Conservation (phyloP, 1,139 yeast genomes). For the Pichia terricola region DNA sequence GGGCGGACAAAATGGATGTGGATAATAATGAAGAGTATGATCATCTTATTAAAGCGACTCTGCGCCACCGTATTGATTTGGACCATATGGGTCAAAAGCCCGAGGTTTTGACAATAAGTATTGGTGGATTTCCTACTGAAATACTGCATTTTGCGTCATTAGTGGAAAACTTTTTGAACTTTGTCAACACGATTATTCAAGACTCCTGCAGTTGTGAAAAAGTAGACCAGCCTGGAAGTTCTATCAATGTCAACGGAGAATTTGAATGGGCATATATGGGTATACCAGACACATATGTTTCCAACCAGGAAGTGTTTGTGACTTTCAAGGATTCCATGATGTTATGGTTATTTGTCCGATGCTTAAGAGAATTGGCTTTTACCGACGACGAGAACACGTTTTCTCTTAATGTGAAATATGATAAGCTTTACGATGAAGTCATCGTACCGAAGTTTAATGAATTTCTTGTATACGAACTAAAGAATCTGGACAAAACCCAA, state of each 20-base stretch:
- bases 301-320: slow-evolving; percentile 15
- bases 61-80: no score
- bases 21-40: not conserved
- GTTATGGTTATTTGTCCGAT: slow-evolving; percentile 14
- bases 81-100: no score
- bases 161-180: slow-evolving; percentile 8
- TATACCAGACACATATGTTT: not conserved
- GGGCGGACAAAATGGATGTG: not conserved
- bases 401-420: not conserved
- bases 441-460: not conserved
- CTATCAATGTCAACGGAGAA: no score
- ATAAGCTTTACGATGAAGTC: not conserved
- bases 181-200: not conserved
- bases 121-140: not conserved
- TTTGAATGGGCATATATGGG: slow-evolving; percentile 18
- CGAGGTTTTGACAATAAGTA: no score
- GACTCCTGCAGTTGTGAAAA: no score
- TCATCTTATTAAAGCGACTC: no score
- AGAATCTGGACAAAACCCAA: not conserved
- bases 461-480: not conserved
- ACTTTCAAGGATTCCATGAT: slow-evolving; percentile 21
- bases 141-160: slow-evolving; percentile 4
- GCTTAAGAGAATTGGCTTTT: slow-evolving; percentile 7
- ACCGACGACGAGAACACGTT: not conserved
- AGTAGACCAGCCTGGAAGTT: no score